phyloP scores from a whole-genome alignment of 1,284 basidiomycete species.

The Cryptococcus sp. region DNA sequence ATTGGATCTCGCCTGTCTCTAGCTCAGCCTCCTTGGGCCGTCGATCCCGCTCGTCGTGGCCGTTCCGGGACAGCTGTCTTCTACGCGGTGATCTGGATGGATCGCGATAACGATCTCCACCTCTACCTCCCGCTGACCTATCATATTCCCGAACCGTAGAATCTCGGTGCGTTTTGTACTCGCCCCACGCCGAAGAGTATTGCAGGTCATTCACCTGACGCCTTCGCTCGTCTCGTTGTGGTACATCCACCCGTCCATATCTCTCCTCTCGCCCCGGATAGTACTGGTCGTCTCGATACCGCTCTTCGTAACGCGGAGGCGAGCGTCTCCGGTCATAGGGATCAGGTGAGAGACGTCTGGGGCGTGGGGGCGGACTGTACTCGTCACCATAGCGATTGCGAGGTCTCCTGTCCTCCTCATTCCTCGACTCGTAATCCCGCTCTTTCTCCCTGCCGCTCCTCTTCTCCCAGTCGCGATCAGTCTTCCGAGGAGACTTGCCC shows the following conservation, averaged over 20 bases:
- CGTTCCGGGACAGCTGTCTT: background rate
- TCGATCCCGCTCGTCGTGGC: slow-evolving; percentile 1
- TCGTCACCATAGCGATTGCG: background rate
- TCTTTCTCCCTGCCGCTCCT: background rate
- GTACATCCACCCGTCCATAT: slow-evolving; percentile 3
- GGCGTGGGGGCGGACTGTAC: background rate
- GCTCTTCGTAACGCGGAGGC: slow-evolving; percentile 1
- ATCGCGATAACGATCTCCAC: slow-evolving; percentile 3
- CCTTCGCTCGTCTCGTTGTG: slow-evolving; percentile 2
- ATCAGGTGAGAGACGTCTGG: slow-evolving; percentile 1
- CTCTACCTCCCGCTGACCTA: background rate
- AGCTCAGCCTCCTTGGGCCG: background rate
- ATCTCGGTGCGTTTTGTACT: slow-evolving; percentile 5
- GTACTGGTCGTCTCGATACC: slow-evolving; percentile 1
- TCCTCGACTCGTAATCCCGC: background rate
- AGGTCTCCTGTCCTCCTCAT: background rate
- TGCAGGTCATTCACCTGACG: background rate
- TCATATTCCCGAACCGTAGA: background rate
- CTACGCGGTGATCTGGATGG: background rate
- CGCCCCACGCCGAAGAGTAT: slow-evolving; percentile 3
- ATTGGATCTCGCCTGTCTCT: slow-evolving; percentile 3
- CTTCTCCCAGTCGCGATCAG: background rate
- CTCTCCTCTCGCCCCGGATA: background rate
- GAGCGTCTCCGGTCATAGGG: slow-evolving; percentile 1
- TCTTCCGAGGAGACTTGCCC: background rate